phyloP scores from a whole-genome alignment of 176 grass and related monocot species.

The Phoenix dactylifera region DNA sequence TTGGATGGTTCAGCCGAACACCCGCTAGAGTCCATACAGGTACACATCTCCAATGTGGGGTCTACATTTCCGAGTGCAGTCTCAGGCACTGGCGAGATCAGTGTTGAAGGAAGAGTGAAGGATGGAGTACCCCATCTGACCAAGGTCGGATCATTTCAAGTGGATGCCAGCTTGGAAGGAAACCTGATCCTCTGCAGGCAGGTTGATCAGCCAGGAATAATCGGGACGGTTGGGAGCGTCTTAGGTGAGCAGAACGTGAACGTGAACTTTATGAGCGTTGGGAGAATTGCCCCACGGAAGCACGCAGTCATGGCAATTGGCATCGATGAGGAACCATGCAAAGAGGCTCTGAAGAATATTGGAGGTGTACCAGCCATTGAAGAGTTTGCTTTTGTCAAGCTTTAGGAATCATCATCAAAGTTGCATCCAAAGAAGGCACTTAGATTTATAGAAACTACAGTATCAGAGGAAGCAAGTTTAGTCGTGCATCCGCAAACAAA shows the following conservation, averaged over 20 bases:
- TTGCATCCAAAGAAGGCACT: too few relatives aligned
- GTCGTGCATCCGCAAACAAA: too few relatives aligned
- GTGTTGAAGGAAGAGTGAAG: not conserved
- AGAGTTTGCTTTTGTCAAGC: slow-evolving; percentile 1
- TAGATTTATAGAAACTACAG: too few relatives aligned
- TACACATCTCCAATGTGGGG: not conserved
- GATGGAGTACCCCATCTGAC: not conserved
- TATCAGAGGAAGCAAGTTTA: too few relatives aligned
- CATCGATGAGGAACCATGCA: not conserved
- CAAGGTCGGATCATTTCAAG: slow-evolving; percentile 1
- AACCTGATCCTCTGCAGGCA: not conserved
- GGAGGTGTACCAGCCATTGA: not conserved
- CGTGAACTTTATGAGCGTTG: not conserved
- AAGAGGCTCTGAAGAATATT: not conserved
- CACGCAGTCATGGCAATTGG: slow-evolving; percentile 5
- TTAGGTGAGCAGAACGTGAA: not conserved
- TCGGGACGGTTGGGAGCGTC: not conserved
- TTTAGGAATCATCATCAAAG: not conserved
- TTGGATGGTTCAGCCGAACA: slow-evolving; percentile 4
- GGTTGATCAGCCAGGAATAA: not conserved
- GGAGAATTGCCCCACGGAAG: not conserved
- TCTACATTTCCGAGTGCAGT: not conserved
- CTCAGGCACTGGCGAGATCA: not conserved
- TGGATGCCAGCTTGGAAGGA: not conserved
- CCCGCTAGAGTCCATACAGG: not conserved